phyloP scores from a whole-genome alignment of 2,329 filamentous ascomycete genomes.

The Dothideomycetes sp. region DNA sequence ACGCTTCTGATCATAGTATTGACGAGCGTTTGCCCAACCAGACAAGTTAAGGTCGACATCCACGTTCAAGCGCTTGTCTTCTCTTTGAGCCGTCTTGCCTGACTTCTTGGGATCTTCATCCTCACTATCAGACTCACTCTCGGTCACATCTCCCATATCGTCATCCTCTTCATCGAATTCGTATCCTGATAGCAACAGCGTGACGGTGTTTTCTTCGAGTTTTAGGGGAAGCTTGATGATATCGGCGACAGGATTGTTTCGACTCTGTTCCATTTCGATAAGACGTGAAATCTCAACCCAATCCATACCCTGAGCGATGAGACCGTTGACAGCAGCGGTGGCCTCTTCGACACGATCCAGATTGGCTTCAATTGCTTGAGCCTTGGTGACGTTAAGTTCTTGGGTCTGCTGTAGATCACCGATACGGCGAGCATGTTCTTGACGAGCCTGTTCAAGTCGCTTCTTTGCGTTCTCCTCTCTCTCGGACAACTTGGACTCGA shows the following conservation, averaged over 20 bases:
- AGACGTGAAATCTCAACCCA: conserved; percentile 87
- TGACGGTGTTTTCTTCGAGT: conserved; percentile 80
- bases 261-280: conserved; percentile 75
- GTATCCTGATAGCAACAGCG: conserved; percentile 65
- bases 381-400: conserved; percentile 75
- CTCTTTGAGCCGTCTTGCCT: conserved; percentile 19
- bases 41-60: conserved; percentile 78
- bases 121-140: conserved; percentile 55
- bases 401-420: conserved; percentile 76
- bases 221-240: conserved; percentile 83
- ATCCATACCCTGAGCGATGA: conserved; percentile 93
- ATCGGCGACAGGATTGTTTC: conserved; percentile 74
- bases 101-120: conserved; percentile 34
- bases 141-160: conserved; percentile 52
- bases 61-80: conserved; percentile 50
- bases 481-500: conserved; percentile 75
- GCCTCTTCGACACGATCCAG: conserved; percentile 85
- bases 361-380: conserved; percentile 83
- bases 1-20: conserved; percentile 87
- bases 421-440: conserved; percentile 76
- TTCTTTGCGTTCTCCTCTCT: conserved; percentile 70
- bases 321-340: conserved; percentile 80
- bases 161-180: conserved; percentile 55
- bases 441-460: conserved; percentile 74
- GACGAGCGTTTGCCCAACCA: conserved; percentile 80